A percentile compares a stretch with the other conserved stretches of the same genome.
These are phyloP conservation scores for Rhypophila decipiens DNA, from an alignment of 495 filamentous ascomycete genomes.

Conservation along the genomic window DNA sequence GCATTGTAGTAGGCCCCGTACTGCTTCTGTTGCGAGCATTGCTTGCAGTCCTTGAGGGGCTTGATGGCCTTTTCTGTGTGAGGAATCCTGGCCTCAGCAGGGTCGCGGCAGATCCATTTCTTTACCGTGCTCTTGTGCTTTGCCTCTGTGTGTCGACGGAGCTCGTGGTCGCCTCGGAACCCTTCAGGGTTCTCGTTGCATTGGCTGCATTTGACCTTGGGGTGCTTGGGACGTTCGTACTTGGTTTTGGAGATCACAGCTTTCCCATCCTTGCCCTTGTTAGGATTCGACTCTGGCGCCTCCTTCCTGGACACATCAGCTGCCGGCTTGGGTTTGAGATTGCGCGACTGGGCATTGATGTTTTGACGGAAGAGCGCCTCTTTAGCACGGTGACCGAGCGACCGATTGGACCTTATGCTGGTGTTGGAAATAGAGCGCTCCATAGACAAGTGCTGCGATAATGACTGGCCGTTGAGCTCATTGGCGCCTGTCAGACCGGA, in stretches of 20 bases:
- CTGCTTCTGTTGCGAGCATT: slow-evolving; percentile 67
- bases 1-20: slow-evolving; percentile 97
- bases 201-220: slow-evolving; percentile 65
- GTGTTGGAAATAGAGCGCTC: slow-evolving; percentile 38
- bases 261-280: slow-evolving; percentile 34
- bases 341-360: slow-evolving; percentile 24
- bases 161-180: slow-evolving; percentile 90
- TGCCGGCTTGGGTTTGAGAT: slow-evolving; percentile 35
- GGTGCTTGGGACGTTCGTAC: slow-evolving; percentile 68
- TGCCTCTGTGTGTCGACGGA: slow-evolving; percentile 77
- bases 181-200: slow-evolving; percentile 77
- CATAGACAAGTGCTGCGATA: slow-evolving; percentile 27
- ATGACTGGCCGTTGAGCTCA: slow-evolving; percentile 1
- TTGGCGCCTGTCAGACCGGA: not conserved
- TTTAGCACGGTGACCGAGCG: slow-evolving; percentile 37
- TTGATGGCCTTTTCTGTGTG: slow-evolving; percentile 48
- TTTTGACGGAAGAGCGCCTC: slow-evolving; percentile 32
- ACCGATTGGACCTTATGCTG: slow-evolving; percentile 36
- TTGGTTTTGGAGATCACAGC: slow-evolving; percentile 59
- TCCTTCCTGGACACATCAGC: slow-evolving; percentile 15
- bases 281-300: slow-evolving; percentile 13
- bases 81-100: slow-evolving; percentile 26
- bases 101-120: slow-evolving; percentile 66
- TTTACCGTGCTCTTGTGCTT: slow-evolving; percentile 68
- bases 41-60: slow-evolving; percentile 76